These are phyloP conservation scores for Groenewaldozyma salmanticensis DNA, from an alignment of 805 yeast species.

Conservation along the genomic window DNA sequence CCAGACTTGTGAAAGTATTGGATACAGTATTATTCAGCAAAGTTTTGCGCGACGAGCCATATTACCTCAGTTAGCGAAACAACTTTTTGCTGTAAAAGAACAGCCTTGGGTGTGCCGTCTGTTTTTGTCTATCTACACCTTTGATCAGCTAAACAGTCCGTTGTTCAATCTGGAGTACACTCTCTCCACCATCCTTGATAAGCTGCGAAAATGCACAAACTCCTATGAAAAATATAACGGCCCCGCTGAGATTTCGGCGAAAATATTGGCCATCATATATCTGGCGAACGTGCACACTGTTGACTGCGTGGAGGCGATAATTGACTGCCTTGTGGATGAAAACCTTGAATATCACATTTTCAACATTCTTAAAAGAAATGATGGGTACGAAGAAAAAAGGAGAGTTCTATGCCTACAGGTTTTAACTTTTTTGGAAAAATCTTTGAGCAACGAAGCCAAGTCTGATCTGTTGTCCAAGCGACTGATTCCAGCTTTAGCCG, in stretches of 20 bases:
- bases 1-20: constrained; percentile 16
- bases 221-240: constrained; percentile 47
- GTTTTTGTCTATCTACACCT: constrained; percentile 36
- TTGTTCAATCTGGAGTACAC: constrained; percentile 51
- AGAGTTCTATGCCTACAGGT: constrained; percentile 53
- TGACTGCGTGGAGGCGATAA: constrained; percentile 12
- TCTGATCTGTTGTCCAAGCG: constrained; percentile 20
- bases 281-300: constrained; percentile 22
- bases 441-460: constrained; percentile 22
- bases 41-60: constrained; percentile 55
- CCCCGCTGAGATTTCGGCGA: constrained; percentile 43
- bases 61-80: constrained; percentile 46
- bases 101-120: constrained; percentile 43
- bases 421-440: constrained; percentile 33
- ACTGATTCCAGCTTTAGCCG: constrained; percentile 33
- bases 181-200: constrained; percentile 44
- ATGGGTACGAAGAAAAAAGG: constrained; percentile 59
- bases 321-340: constrained; percentile 29
- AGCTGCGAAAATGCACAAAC: constrained; percentile 15
- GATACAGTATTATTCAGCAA: constrained; percentile 18
- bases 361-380: constrained; percentile 44
- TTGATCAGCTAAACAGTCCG: constrained; percentile 46
- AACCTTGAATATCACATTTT: constrained; percentile 33
- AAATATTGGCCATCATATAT: constrained; percentile 41
- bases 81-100: constrained; percentile 28